These are phyloP conservation scores for Lipomyces orientalis DNA, from an alignment of 805 yeast species.

Conservation along the genomic window DNA sequence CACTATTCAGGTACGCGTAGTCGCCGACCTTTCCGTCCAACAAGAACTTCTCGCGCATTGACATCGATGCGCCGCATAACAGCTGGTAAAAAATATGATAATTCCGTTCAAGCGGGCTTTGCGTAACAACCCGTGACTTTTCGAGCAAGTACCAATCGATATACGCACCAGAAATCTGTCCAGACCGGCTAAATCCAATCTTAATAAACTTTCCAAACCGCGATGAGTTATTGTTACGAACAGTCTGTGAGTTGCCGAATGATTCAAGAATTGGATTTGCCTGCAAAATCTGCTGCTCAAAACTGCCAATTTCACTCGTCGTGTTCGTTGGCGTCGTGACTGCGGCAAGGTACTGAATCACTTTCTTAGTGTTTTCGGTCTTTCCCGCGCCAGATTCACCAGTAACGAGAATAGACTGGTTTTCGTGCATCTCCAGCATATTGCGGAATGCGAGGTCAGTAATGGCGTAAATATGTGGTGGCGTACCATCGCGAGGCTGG, in stretches of 20 bases:
- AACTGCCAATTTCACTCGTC: constrained; percentile 40
- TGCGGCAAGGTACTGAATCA: constrained; percentile 87
- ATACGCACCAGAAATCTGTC: constrained; percentile 82
- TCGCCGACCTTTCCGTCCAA: constrained; percentile 52
- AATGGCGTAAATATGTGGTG: constrained; percentile 91
- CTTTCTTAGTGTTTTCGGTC: constrained; percentile 95
- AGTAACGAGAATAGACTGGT: constrained; percentile 93
- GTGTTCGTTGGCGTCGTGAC: constrained; percentile 52
- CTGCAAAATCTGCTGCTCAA: constrained; percentile 84
- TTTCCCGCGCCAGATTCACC: constrained; percentile 99
- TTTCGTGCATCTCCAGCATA: constrained; percentile 66
- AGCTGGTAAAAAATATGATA: constrained; percentile 94
- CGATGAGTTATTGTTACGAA: constrained; percentile 90
- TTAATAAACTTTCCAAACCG: constrained; percentile 96
- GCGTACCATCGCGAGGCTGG: constrained; percentile 52
- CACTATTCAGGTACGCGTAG: constrained; percentile 64
- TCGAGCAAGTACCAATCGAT: constrained; percentile 94
- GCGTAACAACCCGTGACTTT: constrained; percentile 87
- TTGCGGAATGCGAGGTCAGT: constrained; percentile 86
- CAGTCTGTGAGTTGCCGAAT: constrained; percentile 96
- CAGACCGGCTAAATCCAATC: constrained; percentile 69
- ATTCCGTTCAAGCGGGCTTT: constrained; percentile 78
- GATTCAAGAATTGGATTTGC: constrained; percentile 96
- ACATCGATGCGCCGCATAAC: constrained; percentile 64
- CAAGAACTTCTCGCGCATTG: constrained; percentile 43